phyloP scores from a whole-genome alignment of 1,139 yeast genomes.

The Magnusiomyces sp. region DNA sequence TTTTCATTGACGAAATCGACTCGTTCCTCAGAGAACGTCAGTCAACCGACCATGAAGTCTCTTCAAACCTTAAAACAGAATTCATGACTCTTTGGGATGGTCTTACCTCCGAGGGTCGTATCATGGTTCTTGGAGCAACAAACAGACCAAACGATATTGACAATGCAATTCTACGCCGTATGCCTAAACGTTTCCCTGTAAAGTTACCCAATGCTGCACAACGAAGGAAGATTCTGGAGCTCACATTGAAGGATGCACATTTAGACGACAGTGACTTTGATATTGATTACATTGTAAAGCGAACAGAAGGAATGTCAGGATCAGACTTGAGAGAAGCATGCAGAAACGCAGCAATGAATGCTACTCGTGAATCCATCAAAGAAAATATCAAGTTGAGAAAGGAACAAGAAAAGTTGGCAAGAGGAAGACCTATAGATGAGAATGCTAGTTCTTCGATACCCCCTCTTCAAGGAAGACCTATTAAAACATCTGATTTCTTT shows the following conservation, averaged over 20 bases:
- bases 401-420: slow-evolving; percentile 3
- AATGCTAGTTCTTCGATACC: slow-evolving; percentile 15
- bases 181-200: slow-evolving; percentile 86
- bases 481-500: slow-evolving; percentile 34
- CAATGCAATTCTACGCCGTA: slow-evolving; percentile 80
- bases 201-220: slow-evolving; percentile 63
- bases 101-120: slow-evolving; percentile 61
- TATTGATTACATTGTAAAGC: slow-evolving; percentile 47
- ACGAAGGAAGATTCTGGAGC: slow-evolving; percentile 57
- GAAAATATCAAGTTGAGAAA: slow-evolving; percentile 22
- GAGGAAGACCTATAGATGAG: slow-evolving; percentile 5
- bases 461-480: slow-evolving; percentile 33
- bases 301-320: slow-evolving; percentile 77
- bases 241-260: slow-evolving; percentile 57
- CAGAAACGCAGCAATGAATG: slow-evolving; percentile 85
- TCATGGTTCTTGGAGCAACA: slow-evolving; percentile 90
- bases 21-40: slow-evolving; percentile 84
- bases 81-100: slow-evolving; percentile 99
- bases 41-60: slow-evolving; percentile 87
- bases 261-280: slow-evolving; percentile 46
- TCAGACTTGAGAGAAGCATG: slow-evolving; percentile 87
- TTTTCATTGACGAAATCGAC: slow-evolving; percentile 94
- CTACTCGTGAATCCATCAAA: slow-evolving; percentile 74
- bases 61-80: slow-evolving; percentile 90
- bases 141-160: slow-evolving; percentile 90